Percentiles rank a stretch among this genome's conserved stretches.
These are phyloP conservation scores for Pelargonium cotyledonis DNA, from an alignment of 441 rosid genomes.

Conservation along the genomic window DNA sequence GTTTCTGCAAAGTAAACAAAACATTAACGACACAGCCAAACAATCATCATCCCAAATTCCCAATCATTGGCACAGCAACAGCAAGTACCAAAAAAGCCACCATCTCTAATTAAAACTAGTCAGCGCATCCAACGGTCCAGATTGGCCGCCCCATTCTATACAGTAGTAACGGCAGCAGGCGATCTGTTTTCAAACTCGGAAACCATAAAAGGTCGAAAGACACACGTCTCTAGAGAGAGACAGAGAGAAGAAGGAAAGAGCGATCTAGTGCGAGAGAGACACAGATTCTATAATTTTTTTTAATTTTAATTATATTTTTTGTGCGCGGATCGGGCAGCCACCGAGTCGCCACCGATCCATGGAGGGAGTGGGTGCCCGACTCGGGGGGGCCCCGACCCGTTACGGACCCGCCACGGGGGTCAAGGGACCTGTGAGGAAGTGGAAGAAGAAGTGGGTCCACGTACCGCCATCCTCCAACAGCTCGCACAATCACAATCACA, in stretches of 20 bases:
- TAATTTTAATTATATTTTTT: neutral
- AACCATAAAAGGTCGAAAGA: neutral
- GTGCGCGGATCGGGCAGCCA: neutral
- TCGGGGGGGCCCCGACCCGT: conserved; percentile 90
- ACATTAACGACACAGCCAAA: too few relatives aligned
- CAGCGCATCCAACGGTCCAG: too few relatives aligned
- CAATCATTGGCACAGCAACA: too few relatives aligned
- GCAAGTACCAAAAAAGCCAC: too few relatives aligned
- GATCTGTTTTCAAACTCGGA: neutral
- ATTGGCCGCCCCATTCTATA: neutral
- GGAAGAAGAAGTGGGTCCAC: too few relatives aligned
- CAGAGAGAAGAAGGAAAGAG: neutral
- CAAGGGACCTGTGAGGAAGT: too few relatives aligned
- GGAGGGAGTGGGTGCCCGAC: conserved; percentile 98
- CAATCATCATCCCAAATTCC: too few relatives aligned
- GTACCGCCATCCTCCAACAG: neutral
- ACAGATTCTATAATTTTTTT: neutral
- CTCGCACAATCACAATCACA: conserved; percentile 24
- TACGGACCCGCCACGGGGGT: conserved; percentile 34
- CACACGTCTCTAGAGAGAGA: neutral
- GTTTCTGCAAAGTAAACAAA: too few relatives aligned
- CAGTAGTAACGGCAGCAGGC: neutral
- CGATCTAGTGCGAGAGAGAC: neutral
- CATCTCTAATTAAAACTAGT: too few relatives aligned
- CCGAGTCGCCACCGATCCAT: conserved; percentile 23